Evolutionary conservation across 2,329 filamentous ascomycete species (phyloP).

Genomic region (Monilinia polystroma): DNA sequence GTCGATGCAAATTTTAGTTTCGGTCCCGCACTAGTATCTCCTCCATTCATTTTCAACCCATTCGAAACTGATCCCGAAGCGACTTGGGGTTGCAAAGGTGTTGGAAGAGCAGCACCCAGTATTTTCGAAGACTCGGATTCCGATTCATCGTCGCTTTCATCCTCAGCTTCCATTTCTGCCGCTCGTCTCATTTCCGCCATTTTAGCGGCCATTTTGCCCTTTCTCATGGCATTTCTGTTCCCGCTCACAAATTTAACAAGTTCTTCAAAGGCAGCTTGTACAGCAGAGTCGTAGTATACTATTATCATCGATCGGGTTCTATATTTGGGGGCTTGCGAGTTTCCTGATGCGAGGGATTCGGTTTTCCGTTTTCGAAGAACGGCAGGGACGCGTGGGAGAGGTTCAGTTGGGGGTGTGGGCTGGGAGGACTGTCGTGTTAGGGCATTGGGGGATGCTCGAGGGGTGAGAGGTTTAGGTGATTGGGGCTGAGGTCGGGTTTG

Average conservation of each 20-base stretch:
- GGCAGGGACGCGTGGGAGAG: slow-evolving; percentile 23
- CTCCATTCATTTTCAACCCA: slow-evolving; percentile 26
- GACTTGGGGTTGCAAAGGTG: slow-evolving; percentile 23
- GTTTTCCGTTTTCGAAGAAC: slow-evolving; percentile 39
- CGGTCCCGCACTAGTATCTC: slow-evolving; percentile 36
- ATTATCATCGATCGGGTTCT: slow-evolving; percentile 74
- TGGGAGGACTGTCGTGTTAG: slow-evolving; percentile 32
- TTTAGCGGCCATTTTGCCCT: slow-evolving; percentile 80
- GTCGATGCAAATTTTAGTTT: slow-evolving; percentile 44
- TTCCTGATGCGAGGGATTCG: slow-evolving; percentile 38
- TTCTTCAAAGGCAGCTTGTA: slow-evolving; percentile 79
- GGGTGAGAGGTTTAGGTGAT: slow-evolving; percentile 10
- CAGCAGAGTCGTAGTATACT: slow-evolving; percentile 88
- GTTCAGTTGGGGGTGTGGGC: slow-evolving; percentile 28
- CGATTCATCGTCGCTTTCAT: slow-evolving; percentile 45
- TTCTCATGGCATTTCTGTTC: slow-evolving; percentile 79
- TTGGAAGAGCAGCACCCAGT: slow-evolving; percentile 9
- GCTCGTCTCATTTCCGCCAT: slow-evolving; percentile 64
- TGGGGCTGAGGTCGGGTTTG: slow-evolving; percentile 19
- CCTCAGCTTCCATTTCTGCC: slow-evolving; percentile 55
- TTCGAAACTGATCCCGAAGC: slow-evolving; percentile 27
- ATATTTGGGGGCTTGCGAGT: slow-evolving; percentile 46
- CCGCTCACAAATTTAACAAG: slow-evolving; percentile 79
- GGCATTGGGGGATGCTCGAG: slow-evolving; percentile 24
- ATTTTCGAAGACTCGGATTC: slow-evolving; percentile 22